Base-by-base conservation (phyloP, 257 asterid genomes). In the Knoxia roxburghii region DNA sequence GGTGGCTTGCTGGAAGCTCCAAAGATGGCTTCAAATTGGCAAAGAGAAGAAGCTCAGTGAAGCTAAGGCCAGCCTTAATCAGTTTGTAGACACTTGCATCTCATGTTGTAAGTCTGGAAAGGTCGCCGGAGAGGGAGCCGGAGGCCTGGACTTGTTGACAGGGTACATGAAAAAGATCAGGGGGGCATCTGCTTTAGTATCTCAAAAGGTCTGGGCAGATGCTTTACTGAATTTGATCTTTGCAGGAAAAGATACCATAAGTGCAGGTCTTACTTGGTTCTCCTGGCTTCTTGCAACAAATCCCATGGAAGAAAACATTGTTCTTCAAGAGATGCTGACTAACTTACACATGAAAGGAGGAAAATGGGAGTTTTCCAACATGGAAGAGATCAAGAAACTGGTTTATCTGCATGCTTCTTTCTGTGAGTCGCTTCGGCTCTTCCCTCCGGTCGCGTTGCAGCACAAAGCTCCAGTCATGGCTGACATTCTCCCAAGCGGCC, bases 201-300 rank as follows among this genome's bases (percentile, higher is more conserved):
- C 64, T 59, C 48, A 59, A n/a, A 59, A 59, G 29, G 29, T 59
- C 1, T 59, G 64, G 64, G 26, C 14, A 35, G 64, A 59, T 24
- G 48, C 29, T 35, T 35, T 59, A 59, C 64, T 59, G 29, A 59
- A 35, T 59, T 59, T 59, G 21, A 35, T 59, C 64, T 58, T 58
- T 32, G 64, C 64, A 32, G 64, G 64, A 30, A 58, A 58, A 58
- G 64, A 58, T 33, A 58, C 45, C 15, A 58, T 32, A 32, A 21
- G 64, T 58, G 64, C 64, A 58, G 64, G 45, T 58, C 64, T 58
- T n/a, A 30, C 64, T 20, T 58, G 64, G 64, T 58, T 58, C 43
- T 58, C 32, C 10, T 58, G 64, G 64, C 64, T 58, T 26, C 64
- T 32, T 58, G 64, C 64, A 5, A 32, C 26, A 18, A 30, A 58